These are phyloP conservation scores for Ophiostoma quercus DNA, from an alignment of 2,329 filamentous ascomycete species.

Conservation along the genomic window DNA sequence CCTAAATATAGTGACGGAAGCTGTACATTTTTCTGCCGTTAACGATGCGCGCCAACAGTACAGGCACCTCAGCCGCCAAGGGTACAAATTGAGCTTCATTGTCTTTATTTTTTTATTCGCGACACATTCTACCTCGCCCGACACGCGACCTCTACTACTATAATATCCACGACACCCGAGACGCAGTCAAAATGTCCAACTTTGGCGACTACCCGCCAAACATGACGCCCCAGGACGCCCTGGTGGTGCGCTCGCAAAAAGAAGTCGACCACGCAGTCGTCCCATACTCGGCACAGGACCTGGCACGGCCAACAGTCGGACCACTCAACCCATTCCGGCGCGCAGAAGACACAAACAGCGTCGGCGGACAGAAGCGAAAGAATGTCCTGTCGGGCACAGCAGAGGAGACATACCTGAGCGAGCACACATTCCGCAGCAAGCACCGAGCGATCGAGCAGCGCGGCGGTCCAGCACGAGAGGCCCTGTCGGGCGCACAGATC, in stretches of 20 bases:
- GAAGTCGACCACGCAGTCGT: conserved; percentile 56
- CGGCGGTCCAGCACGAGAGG: conserved; percentile 53
- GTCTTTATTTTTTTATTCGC: neutral
- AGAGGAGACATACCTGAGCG: conserved; percentile 82
- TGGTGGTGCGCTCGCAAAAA: conserved; percentile 53
- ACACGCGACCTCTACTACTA: neutral
- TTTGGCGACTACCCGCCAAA: conserved; percentile 62
- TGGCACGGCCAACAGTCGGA: conserved; percentile 60
- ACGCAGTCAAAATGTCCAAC: conserved; percentile 46
- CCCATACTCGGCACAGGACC: conserved; percentile 65
- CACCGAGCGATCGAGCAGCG: conserved; percentile 75
- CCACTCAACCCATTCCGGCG: conserved; percentile 72
- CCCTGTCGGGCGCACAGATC: conserved; percentile 48
- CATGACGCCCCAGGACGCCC: conserved; percentile 59
- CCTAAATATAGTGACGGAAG: neutral
- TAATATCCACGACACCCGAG: neutral
- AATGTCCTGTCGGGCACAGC: conserved; percentile 81
- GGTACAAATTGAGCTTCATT: neutral
- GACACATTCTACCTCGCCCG: neutral
- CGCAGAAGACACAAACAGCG: conserved; percentile 23
- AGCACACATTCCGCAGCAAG: conserved; percentile 81
- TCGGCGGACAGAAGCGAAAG: conserved; percentile 60
- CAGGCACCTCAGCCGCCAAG: neutral
- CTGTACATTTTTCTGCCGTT: conserved; percentile 1
- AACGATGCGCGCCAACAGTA: neutral